Percentiles rank a stretch among this genome's conserved stretches.
These are phyloP conservation scores for Exophiala sp. DNA, from an alignment of 2,329 filamentous ascomycete species.

Conservation along the genomic window DNA sequence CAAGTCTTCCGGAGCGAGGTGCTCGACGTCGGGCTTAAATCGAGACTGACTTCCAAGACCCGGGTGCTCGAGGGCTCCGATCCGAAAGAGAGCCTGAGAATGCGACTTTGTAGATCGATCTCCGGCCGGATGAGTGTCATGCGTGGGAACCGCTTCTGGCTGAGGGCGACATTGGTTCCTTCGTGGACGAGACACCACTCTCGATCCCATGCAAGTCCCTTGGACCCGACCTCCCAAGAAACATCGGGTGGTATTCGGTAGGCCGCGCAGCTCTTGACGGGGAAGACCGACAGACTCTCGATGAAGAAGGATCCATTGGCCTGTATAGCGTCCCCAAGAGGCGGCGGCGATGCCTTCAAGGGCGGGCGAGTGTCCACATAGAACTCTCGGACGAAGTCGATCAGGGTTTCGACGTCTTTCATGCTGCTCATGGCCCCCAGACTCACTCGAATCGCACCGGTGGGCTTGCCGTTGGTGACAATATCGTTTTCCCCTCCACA, in stretches of 20 bases:
- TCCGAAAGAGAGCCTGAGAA: conserved; percentile 54
- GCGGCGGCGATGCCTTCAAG: conserved; percentile 6
- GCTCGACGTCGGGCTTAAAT: conserved; percentile 38
- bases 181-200: conserved; percentile 93
- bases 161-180: conserved; percentile 76
- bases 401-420: conserved; percentile 65
- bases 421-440: conserved; percentile 83
- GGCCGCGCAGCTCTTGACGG: conserved; percentile 88
- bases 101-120: conserved; percentile 63
- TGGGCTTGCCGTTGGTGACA: conserved; percentile 76
- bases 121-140: conserved; percentile 78
- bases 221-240: conserved; percentile 69
- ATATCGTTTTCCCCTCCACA: conserved; percentile 81
- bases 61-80: conserved; percentile 33
- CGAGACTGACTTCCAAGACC: conserved; percentile 51
- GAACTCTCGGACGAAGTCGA: conserved; percentile 67
- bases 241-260: conserved; percentile 60
- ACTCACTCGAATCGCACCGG: conserved; percentile 78
- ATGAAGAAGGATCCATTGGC: conserved; percentile 42
- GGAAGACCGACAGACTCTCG: conserved; percentile 69
- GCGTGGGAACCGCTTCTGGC: conserved; percentile 77
- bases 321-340: background rate
- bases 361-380: conserved; percentile 41
- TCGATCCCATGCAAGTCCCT: conserved; percentile 88
- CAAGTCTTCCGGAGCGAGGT: conserved; percentile 31